Evolutionary conservation across 495 filamentous ascomycete species (phyloP).

Genomic region (Thozetella sp.): DNA sequence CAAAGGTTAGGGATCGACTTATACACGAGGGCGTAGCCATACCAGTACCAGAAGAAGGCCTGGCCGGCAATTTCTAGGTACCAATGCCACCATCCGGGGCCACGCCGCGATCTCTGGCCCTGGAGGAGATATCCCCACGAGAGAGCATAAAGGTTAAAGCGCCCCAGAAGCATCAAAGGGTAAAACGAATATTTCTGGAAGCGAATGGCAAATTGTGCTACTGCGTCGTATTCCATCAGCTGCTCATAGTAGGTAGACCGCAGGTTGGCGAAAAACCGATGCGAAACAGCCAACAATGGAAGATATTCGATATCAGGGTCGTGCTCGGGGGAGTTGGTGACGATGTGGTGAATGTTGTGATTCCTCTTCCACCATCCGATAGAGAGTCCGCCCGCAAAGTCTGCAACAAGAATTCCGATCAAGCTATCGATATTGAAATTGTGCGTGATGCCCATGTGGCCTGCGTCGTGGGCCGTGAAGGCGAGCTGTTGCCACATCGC

Average conservation of each 20-base stretch:
- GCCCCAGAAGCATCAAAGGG: conserved; percentile 75
- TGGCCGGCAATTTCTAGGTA: conserved; percentile 83
- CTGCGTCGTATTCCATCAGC: conserved; percentile 79
- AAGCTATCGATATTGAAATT: conserved; percentile 77
- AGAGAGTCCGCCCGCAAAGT: conserved; percentile 86
- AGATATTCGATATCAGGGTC: conserved; percentile 97
- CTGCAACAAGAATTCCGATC: conserved; percentile 88
- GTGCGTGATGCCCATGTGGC: conserved; percentile 97
- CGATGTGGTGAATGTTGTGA: conserved; percentile 98
- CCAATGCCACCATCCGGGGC: conserved; percentile 85
- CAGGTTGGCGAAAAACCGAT: conserved; percentile 76
- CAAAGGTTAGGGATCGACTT: conserved; percentile 68
- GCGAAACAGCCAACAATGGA: conserved; percentile 91
- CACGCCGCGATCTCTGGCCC: conserved; percentile 77
- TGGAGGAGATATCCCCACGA: conserved; percentile 81
- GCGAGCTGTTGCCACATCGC: conserved; percentile 94
- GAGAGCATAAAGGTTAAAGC: conserved; percentile 87
- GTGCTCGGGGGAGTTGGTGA: conserved; percentile 95
- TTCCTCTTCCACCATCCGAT: conserved; percentile 96
- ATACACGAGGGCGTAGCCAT: conserved; percentile 84
- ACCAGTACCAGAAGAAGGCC: conserved; percentile 94
- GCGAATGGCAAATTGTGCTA: conserved; percentile 69
- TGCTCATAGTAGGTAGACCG: conserved; percentile 88
- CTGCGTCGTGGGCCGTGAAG: conserved; percentile 94
- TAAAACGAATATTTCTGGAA: conserved; percentile 88